phyloP scores from a whole-genome alignment of 2,329 filamentous ascomycete genomes.

The Rhynchosporium graminicola region DNA sequence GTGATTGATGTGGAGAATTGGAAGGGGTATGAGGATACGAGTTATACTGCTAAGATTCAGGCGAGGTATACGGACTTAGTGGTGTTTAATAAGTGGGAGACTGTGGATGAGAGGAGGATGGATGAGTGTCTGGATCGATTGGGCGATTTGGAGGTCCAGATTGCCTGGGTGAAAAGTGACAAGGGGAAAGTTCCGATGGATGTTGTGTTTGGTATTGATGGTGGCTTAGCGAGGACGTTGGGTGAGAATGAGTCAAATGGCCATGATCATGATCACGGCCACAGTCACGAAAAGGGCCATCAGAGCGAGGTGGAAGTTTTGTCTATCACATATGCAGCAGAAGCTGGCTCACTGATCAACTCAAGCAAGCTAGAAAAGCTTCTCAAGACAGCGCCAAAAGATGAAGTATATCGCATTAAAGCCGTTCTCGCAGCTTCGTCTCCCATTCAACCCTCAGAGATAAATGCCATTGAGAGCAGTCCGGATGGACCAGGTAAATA shows the following conservation, averaged over 20 bases:
- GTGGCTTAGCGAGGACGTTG: slow-evolving; percentile 65
- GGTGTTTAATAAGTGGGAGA: slow-evolving; percentile 74
- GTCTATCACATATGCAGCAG: slow-evolving; percentile 67
- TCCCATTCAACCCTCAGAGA: slow-evolving; percentile 53
- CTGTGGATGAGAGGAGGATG: slow-evolving; percentile 58
- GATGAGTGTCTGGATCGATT: slow-evolving; percentile 67
- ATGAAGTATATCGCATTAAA: slow-evolving; percentile 96
- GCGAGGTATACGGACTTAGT: slow-evolving; percentile 72
- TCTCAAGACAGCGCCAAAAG: slow-evolving; percentile 75
- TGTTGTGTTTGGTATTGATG: slow-evolving; percentile 85
- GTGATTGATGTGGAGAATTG: slow-evolving; percentile 78
- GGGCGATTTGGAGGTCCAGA: slow-evolving; percentile 63
- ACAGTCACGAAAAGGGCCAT: slow-evolving; percentile 57
- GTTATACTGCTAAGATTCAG: slow-evolving; percentile 71
- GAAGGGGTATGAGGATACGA: slow-evolving; percentile 72
- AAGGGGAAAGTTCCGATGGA: slow-evolving; percentile 77
- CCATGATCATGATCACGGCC: slow-evolving; percentile 43
- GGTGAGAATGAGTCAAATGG: slow-evolving; percentile 48
- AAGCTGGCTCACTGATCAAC: slow-evolving; percentile 47
- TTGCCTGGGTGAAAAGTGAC: slow-evolving; percentile 82
- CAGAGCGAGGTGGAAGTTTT: slow-evolving; percentile 88
- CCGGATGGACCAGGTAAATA: slow-evolving; percentile 56
- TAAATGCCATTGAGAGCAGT: slow-evolving; percentile 42
- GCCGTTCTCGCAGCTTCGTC: slow-evolving; percentile 56
- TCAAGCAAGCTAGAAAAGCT: slow-evolving; percentile 66